These are phyloP conservation scores for Ustilago vetiveriae DNA, from an alignment of 1,284 basidiomycete genomes.

Conservation along the genomic window DNA sequence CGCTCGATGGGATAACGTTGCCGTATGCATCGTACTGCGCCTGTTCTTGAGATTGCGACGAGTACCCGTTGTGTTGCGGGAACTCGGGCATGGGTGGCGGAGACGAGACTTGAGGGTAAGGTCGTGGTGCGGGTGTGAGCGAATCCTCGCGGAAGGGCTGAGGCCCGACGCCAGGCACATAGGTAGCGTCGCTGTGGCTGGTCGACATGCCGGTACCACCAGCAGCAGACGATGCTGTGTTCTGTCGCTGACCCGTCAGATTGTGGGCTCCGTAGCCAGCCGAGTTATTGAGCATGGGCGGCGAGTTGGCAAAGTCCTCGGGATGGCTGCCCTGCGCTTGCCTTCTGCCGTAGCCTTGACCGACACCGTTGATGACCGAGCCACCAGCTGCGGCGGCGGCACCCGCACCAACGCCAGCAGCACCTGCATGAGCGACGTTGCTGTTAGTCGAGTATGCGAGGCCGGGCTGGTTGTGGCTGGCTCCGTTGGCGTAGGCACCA, in stretches of 20 bases:
- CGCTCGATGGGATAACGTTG: slow-evolving; percentile 16
- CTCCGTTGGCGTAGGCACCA: slow-evolving; percentile 30
- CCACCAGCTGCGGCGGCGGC: slow-evolving; percentile 19
- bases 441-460: slow-evolving; percentile 39
- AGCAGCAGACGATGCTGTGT: slow-evolving; percentile 20
- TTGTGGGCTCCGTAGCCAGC: slow-evolving; percentile 50
- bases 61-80: slow-evolving; percentile 17
- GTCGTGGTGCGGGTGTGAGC: slow-evolving; percentile 27
- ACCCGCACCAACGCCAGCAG: slow-evolving; percentile 14
- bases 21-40: slow-evolving; percentile 36
- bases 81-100: slow-evolving; percentile 29
- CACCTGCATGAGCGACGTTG: slow-evolving; percentile 26
- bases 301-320: slow-evolving; percentile 27
- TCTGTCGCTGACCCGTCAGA: slow-evolving; percentile 11
- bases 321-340: slow-evolving; percentile 22
- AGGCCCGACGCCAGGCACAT: slow-evolving; percentile 52
- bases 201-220: slow-evolving; percentile 11
- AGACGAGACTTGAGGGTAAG: slow-evolving; percentile 32
- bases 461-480: slow-evolving; percentile 30
- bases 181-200: slow-evolving; percentile 26
- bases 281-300: slow-evolving; percentile 45
- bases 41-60: slow-evolving; percentile 12
- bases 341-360: slow-evolving; percentile 50
- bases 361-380: slow-evolving; percentile 52
- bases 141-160: slow-evolving; percentile 52